Base-by-base conservation (phyloP, 495 filamentous ascomycete species). In the Tuber borchii region DNA sequence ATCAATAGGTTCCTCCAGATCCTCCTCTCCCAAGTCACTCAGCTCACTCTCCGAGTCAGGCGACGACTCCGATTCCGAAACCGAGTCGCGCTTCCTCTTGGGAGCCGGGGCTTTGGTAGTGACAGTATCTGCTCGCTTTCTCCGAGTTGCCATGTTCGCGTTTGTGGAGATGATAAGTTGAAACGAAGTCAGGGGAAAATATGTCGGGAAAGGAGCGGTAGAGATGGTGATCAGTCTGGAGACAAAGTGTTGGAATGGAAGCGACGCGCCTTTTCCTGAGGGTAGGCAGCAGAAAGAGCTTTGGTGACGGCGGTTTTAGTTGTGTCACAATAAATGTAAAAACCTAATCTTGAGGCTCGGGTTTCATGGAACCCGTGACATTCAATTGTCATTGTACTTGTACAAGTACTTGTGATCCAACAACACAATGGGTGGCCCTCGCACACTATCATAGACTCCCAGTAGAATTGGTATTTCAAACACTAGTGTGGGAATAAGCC, bases 21-120 rank as follows among this genome's bases (percentile, higher is more conserved):
- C 79, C 85, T 92, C 86, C 90, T 91, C 84, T 88, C 90, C 44
- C 43, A 80, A 51, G 42, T 82, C 80, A 22, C 76, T 79, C 19
- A 82, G 80, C 26, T 82, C 80, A 44, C 79, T 82, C 17, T 81
- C 80, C 12, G 79, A 81, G 17, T 72, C 72, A 9, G 80, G 71
- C 22, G 74, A 61, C 44, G 73, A 76, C 5, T 72, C 71, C 22
- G 77, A 72, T 17, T 78, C 77, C 8, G 76, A 76, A 45, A 56
- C 48, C 56, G 65, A 69, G 56, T 70, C n/a, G 34, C 75, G 76
- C 71, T 45, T 74, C 14, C 80, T 76, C 46, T 82, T 82, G 9
- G 74, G 44, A 1, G 69, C 26, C 17, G 77, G 71, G n/a, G 77
- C 72, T 34, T 56, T 34, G 0, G 74, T 37, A 1, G 73, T 72